Conservation (phyloP, 2,329 filamentous ascomycete species). For the Ceratocystis colombiana region DNA sequence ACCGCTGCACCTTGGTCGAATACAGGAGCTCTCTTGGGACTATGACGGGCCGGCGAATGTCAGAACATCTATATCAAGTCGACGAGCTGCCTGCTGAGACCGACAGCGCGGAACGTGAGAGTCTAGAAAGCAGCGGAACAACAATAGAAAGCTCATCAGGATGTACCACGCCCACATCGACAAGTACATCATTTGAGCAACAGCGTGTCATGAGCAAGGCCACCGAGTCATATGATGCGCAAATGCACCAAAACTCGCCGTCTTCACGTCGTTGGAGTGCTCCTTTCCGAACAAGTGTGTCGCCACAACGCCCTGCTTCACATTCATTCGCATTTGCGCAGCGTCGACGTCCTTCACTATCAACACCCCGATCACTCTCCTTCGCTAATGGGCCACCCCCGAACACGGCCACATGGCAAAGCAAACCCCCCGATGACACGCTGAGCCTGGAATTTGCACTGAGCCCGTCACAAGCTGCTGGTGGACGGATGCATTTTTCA, state of each 20-base stretch:
- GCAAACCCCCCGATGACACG: background rate
- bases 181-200: background rate
- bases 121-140: background rate
- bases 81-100: constrained; percentile 20
- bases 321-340: constrained; percentile 24
- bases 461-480: background rate
- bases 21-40: background rate
- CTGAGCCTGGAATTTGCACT: background rate
- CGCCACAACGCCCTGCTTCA: constrained; percentile 16
- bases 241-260: background rate
- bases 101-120: background rate
- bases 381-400: constrained; percentile 24
- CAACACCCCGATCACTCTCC: constrained; percentile 22
- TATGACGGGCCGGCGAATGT: constrained; percentile 16
- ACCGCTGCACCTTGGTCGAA: background rate
- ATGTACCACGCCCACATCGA: constrained; percentile 12
- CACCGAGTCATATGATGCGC: background rate
- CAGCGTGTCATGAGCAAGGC: background rate
- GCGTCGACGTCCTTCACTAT: constrained; percentile 20
- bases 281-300: constrained; percentile 10
- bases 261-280: constrained; percentile 7
- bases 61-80: constrained; percentile 21
- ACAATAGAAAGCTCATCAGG: background rate
- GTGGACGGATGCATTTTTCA: background rate
- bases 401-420: background rate